Evolutionary conservation across 192 early-diverging fungal genomes (phyloP).

Genomic region (Pecoramyces ruminantium): DNA sequence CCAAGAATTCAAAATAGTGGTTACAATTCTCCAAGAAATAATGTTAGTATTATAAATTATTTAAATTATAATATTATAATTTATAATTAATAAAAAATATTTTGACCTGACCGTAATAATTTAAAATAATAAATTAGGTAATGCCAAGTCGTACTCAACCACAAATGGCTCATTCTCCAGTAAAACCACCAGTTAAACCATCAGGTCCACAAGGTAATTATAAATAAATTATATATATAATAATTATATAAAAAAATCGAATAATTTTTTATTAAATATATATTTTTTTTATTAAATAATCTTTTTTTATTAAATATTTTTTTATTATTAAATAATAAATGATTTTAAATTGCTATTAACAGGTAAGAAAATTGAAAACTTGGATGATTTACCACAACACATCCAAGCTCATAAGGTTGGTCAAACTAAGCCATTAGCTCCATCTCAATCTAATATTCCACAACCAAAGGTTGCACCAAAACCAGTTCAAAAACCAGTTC

Average conservation of each 20-base stretch:
- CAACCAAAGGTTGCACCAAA: conserved; percentile 5
- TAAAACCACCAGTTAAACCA: neutral
- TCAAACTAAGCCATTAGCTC: neutral
- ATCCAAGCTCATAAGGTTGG: neutral
- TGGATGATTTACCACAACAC: neutral
- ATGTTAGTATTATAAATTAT: neutral
- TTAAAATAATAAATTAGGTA: neutral
- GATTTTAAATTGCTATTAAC: neutral
- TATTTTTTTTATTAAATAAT: too few species aligned
- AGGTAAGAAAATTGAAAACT: neutral
- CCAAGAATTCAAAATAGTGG: neutral
- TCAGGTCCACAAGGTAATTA: neutral
- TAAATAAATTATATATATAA: too few species aligned
- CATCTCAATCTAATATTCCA: neutral
- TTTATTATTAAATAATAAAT: too few species aligned
- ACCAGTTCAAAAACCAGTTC: conserved; percentile 5
- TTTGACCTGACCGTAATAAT: too few species aligned
- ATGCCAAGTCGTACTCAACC: neutral
- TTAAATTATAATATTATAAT: too few species aligned
- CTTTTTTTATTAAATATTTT: too few species aligned
- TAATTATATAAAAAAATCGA: too few species aligned
- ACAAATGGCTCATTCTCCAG: neutral
- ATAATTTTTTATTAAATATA: too few species aligned
- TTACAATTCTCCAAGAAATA: neutral
- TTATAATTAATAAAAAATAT: too few species aligned